phyloP scores from a whole-genome alignment of 257 asterid genomes.

The Coffea eugenioides region DNA sequence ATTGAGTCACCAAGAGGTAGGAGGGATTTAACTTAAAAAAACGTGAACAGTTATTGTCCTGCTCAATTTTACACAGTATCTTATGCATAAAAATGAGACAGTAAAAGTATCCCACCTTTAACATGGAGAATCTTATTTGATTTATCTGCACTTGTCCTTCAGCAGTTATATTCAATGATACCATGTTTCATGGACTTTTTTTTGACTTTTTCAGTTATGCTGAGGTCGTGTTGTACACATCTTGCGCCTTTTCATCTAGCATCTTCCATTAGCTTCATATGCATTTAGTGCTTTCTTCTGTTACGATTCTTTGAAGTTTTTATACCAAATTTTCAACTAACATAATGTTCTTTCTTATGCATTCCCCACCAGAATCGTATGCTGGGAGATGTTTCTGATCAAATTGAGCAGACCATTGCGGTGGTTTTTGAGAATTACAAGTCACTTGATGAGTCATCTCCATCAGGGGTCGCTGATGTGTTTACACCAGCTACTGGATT shows the following conservation, averaged over 20 bases:
- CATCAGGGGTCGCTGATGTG: constrained; percentile 63
- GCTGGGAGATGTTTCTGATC: constrained; percentile 81
- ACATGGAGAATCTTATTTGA: not conserved
- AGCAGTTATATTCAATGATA: not conserved
- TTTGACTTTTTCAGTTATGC: not conserved
- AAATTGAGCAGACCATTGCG: constrained; percentile 67
- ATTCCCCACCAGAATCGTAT: constrained; percentile 69
- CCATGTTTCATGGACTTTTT: not conserved
- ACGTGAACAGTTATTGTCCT: not conserved
- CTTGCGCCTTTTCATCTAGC: not conserved
- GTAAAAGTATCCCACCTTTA: not conserved
- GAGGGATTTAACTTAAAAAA: constrained; percentile 22
- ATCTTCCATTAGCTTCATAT: not conserved
- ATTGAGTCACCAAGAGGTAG: constrained; percentile 95
- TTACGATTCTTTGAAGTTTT: not conserved
- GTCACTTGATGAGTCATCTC: constrained; percentile 74
- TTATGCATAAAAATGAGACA: not conserved
- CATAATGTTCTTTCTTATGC: not conserved
- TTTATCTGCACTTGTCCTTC: not conserved
- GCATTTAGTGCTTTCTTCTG: not conserved
- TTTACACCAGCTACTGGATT: constrained; percentile 69
- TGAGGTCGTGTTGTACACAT: not conserved
- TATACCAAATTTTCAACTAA: constrained; percentile 2
- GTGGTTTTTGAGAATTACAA: constrained; percentile 82
- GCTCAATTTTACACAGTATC: not conserved